Evolutionary conservation across 306 rosid genomes (phyloP).

Genomic region (Fagus sylvatica): DNA sequence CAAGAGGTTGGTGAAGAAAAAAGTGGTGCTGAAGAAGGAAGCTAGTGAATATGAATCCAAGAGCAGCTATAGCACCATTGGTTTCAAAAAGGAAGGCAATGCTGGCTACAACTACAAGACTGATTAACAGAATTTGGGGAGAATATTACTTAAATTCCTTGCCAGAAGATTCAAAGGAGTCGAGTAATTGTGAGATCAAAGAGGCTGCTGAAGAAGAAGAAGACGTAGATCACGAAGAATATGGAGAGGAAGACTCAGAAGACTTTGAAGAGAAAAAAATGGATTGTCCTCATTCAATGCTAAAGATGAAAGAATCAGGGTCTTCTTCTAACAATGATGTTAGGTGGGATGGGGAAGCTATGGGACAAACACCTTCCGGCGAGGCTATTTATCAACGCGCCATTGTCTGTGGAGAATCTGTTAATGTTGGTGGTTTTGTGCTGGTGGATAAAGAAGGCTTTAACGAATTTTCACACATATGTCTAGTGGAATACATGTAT

Average conservation of each 20-base stretch:
- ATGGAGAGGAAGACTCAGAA: slow-evolving; percentile 61
- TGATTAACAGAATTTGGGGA: slow-evolving; percentile 89
- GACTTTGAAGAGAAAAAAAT: slow-evolving; percentile 47
- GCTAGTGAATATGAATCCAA: slow-evolving; percentile 78
- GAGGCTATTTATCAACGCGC: slow-evolving; percentile 52
- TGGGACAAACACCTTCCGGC: slow-evolving; percentile 61
- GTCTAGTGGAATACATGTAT: slow-evolving; percentile 78
- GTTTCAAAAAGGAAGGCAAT: slow-evolving; percentile 74
- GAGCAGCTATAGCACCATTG: slow-evolving; percentile 70
- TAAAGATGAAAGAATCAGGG: slow-evolving; percentile 37
- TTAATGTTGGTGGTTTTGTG: slow-evolving; percentile 68
- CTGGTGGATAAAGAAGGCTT: slow-evolving; percentile 56
- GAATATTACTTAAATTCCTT: slow-evolving; percentile 79
- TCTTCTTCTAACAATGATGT: slow-evolving; percentile 42
- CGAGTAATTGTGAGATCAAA: slow-evolving; percentile 38
- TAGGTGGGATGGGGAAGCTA: slow-evolving; percentile 60
- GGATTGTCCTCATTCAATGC: slow-evolving; percentile 23
- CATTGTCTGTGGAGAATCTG: slow-evolving; percentile 52
- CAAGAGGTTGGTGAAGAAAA: slow-evolving; percentile 78
- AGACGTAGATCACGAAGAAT: slow-evolving; percentile 75
- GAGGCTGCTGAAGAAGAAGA: slow-evolving; percentile 81
- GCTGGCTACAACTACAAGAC: slow-evolving; percentile 86
- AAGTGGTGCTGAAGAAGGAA: slow-evolving; percentile 44
- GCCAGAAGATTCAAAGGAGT: slow-evolving; percentile 61
- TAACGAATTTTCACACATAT: slow-evolving; percentile 53